Evolutionary conservation across 2,329 filamentous ascomycete genomes (phyloP).

Genomic region (Diaporthe citrichinensis): DNA sequence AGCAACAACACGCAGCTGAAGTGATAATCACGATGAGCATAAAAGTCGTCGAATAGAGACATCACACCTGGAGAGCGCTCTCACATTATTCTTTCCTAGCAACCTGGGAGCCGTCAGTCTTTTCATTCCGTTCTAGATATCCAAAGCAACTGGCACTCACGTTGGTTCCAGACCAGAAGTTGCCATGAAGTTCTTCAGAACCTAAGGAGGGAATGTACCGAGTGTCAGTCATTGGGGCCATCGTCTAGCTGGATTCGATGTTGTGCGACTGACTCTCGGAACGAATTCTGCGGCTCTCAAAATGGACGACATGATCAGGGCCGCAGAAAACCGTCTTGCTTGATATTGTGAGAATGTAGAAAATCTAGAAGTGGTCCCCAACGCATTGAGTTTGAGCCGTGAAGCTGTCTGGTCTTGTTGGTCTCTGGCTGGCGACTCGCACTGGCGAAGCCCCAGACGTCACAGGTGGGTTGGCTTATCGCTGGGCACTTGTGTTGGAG

Average conservation of each 20-base stretch:
- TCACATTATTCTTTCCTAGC: constrained; percentile 36
- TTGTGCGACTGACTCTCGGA: constrained; percentile 27
- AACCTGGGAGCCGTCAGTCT: constrained; percentile 27
- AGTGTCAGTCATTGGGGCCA: background rate
- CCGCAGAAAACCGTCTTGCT: constrained; percentile 1
- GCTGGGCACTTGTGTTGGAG: background rate
- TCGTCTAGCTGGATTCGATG: background rate
- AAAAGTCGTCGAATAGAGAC: no score
- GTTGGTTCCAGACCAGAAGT: constrained; percentile 91
- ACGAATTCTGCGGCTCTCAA: constrained; percentile 14
- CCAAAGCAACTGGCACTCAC: constrained; percentile 60
- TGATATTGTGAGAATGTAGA: background rate
- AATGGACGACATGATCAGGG: constrained; percentile 30
- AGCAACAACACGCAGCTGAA: constrained; percentile 75
- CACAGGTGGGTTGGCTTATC: constrained; percentile 21
- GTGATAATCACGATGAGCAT: background rate
- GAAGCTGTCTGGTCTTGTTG: background rate
- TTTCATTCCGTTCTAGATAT: background rate
- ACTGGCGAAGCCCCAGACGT: constrained; percentile 4
- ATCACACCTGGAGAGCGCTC: background rate
- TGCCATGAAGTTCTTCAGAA: constrained; percentile 86
- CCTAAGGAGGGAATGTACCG: constrained; percentile 62
- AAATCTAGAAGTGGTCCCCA: background rate
- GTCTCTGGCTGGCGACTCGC: background rate
- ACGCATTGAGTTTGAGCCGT: background rate